Conservation (phyloP, 257 asterid species). For the Buddleja alternifolia region DNA sequence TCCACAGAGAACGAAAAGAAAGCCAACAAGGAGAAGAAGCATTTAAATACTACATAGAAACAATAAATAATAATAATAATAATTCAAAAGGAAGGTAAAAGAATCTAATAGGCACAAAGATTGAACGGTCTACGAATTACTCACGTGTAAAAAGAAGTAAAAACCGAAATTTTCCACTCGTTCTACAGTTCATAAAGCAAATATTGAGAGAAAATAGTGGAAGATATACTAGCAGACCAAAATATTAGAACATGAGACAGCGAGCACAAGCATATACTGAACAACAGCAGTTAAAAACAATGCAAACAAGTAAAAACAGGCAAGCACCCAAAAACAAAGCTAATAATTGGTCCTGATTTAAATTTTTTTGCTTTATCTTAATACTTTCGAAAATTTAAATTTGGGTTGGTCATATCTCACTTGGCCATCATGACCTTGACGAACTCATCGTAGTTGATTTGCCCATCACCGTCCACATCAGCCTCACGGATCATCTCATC, state of each 20-base stretch:
- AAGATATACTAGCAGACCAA: conserved; percentile 38
- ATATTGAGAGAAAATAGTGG: conserved; percentile 30
- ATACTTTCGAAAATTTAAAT: conserved; percentile 36
- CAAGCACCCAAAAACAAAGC: conserved; percentile 35
- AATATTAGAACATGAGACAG: conserved; percentile 31
- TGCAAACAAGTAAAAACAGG: conserved; percentile 37
- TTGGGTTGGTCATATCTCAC: conserved; percentile 53
- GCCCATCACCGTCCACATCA: conserved; percentile 71
- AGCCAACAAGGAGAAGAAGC: background rate
- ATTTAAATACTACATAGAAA: too few species aligned
- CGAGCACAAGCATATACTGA: conserved; percentile 43
- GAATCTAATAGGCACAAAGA: background rate
- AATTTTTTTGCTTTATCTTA: conserved; percentile 36
- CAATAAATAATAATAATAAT: too few species aligned
- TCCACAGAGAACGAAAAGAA: background rate
- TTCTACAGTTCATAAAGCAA: conserved; percentile 29
- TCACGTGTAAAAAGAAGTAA: conserved; percentile 24
- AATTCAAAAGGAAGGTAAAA: too few species aligned
- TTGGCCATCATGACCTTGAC: conserved; percentile 80
- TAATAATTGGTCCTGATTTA: conserved; percentile 42
- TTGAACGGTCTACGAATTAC: conserved; percentile 36
- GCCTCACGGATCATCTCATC: conserved; percentile 74
- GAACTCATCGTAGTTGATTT: conserved; percentile 74
- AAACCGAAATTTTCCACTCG: conserved; percentile 28
- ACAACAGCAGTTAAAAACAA: conserved; percentile 41